Evolutionary conservation across 2,329 filamentous ascomycete genomes (phyloP).

Genomic region (Cladophialophora immunda): DNA sequence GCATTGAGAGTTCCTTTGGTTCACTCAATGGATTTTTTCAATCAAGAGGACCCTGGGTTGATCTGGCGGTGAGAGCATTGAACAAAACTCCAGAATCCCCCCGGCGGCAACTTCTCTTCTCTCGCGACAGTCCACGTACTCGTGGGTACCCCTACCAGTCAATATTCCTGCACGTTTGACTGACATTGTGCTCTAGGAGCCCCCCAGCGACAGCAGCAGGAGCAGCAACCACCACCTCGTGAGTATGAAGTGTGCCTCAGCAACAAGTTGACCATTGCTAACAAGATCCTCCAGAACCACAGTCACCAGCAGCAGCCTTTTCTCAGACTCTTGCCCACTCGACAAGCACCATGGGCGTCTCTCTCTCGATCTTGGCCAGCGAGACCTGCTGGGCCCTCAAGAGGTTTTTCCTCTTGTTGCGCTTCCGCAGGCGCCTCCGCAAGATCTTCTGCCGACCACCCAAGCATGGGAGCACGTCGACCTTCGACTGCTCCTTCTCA

Average conservation of each 20-base stretch:
- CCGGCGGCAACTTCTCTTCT: background rate
- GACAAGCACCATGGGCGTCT: slow-evolving; percentile 15
- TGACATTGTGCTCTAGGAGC: slow-evolving; percentile 3
- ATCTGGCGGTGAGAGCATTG: background rate
- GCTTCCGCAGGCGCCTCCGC: background rate
- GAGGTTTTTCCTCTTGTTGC: slow-evolving; percentile 11
- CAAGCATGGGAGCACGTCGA: background rate
- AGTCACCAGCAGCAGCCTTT: background rate
- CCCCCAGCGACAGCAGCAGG: background rate
- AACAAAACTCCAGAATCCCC: background rate
- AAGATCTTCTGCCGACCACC: background rate
- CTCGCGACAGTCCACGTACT: slow-evolving; percentile 3
- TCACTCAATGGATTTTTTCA: background rate
- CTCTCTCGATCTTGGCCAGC: background rate
- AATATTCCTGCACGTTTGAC: background rate
- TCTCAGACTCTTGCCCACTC: background rate
- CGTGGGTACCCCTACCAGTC: background rate
- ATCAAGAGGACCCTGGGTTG: background rate
- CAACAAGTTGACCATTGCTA: background rate
- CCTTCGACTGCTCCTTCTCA: slow-evolving; percentile 16
- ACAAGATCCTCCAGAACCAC: slow-evolving; percentile 9
- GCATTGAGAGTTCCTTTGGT: background rate
- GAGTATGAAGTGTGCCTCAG: background rate
- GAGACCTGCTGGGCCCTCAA: background rate
- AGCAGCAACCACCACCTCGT: slow-evolving; percentile 8